Evolutionary conservation across 139 green algal genomes (phyloP).

Genomic region (Micractinium conductrix): DNA sequence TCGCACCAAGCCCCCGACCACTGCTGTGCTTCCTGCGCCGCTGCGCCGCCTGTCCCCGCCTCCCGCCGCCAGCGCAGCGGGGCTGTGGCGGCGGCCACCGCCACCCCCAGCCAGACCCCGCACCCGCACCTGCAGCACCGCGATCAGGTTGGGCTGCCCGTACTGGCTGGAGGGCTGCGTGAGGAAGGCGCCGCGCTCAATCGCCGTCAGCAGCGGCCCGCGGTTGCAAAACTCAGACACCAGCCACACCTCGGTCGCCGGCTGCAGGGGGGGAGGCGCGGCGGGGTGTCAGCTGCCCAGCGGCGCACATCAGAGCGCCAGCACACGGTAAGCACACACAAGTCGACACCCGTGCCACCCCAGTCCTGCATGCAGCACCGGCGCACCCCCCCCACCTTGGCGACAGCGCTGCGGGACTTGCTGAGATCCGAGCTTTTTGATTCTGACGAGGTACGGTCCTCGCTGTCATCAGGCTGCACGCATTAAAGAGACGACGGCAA

Average conservation of each 20-base stretch:
- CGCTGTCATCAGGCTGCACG: not conserved
- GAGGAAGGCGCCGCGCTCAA: conserved; percentile 60
- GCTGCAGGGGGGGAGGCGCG: not conserved
- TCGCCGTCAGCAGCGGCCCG: conserved; percentile 53
- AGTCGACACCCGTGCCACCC: not conserved
- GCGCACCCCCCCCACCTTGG: not conserved
- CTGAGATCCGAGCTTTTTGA: not conserved
- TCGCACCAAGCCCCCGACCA: no score
- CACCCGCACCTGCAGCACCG: conserved; percentile 41
- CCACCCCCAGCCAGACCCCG: no score
- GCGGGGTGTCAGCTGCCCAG: no score
- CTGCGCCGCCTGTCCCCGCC: no score
- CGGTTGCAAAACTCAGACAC: conserved; percentile 59
- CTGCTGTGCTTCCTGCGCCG: no score
- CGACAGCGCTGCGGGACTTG: not conserved
- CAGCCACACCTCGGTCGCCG: conserved; percentile 50
- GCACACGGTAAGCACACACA: not conserved
- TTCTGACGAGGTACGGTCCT: not conserved
- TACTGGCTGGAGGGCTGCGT: conserved; percentile 43
- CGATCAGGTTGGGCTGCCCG: conserved; percentile 51
- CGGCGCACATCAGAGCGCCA: no score
- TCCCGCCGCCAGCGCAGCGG: no score
- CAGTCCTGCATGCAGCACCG: no score
- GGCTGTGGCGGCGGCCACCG: no score
- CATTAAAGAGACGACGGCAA: no score